phyloP scores from a whole-genome alignment of 2,329 filamentous ascomycete species.

The Fusarium nanum region DNA sequence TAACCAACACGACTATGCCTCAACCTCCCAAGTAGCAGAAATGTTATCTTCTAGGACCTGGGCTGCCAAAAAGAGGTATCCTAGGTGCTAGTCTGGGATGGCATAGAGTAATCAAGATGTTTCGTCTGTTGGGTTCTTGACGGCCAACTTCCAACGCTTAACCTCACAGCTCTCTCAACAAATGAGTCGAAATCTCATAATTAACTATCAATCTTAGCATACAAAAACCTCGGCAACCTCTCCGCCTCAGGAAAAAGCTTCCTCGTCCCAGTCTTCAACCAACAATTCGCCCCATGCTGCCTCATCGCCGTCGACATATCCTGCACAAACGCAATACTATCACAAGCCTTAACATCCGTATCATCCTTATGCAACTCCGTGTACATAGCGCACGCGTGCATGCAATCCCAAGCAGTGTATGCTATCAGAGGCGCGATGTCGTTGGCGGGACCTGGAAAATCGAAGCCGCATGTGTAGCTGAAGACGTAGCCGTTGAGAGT shows the following conservation, averaged over 20 bases:
- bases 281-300: not conserved
- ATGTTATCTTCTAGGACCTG: rapidly evolving
- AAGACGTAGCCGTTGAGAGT: slow-evolving; percentile 1
- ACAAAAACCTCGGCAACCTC: slow-evolving; percentile 5
- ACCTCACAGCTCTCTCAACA: too few relatives aligned
- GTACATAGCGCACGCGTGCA: slow-evolving; percentile 14
- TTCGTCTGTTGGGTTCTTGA: not conserved
- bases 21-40: not conserved
- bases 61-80: not conserved
- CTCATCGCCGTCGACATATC: not conserved
- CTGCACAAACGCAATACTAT: slow-evolving; percentile 6
- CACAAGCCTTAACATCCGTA: not conserved
- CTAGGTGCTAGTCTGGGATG: too few relatives aligned
- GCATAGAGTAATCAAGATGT: not conserved
- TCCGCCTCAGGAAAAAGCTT: not conserved
- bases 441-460: not conserved
- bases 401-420: slow-evolving; percentile 12
- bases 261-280: slow-evolving; percentile 5
- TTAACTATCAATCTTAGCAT: slow-evolving; percentile 2
- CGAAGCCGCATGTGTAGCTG: not conserved
- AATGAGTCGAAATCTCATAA: not conserved
- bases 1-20: not conserved
- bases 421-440: slow-evolving; percentile 11
- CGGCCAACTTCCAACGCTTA: not conserved
- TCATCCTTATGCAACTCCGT: not conserved